These are phyloP conservation scores for Boletus edulis DNA, from an alignment of 768 basidiomycete genomes.

Conservation along the genomic window DNA sequence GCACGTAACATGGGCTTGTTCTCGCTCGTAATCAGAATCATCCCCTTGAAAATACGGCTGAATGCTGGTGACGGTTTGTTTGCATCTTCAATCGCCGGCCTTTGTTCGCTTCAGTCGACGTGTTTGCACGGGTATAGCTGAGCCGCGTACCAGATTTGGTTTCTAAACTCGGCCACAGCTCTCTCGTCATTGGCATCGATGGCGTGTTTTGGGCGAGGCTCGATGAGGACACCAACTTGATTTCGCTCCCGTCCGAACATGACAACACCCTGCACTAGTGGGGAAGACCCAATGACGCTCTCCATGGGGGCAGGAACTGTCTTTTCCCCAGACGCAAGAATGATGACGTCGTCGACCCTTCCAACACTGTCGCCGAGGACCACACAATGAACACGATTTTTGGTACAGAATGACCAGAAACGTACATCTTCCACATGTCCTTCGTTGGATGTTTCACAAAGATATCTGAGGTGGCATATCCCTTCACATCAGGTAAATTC, in stretches of 20 bases:
- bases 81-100: slow-evolving; percentile 41
- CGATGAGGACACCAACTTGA: slow-evolving; percentile 30
- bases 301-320: slow-evolving; percentile 34
- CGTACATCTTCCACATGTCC: slow-evolving; percentile 23
- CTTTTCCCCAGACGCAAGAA: slow-evolving; percentile 32
- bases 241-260: slow-evolving; percentile 32
- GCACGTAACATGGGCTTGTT: slow-evolving; percentile 39
- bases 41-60: slow-evolving; percentile 47
- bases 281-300: slow-evolving; percentile 10
- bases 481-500: slow-evolving; percentile 36
- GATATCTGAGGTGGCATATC: slow-evolving; percentile 41
- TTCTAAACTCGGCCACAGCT: slow-evolving; percentile 12
- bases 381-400: too few relatives aligned
- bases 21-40: slow-evolving; percentile 43
- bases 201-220: slow-evolving; percentile 17
- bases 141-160: slow-evolving; percentile 8
- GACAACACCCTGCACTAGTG: slow-evolving; percentile 18
- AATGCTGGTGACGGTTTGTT: slow-evolving; percentile 38
- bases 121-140: too few relatives aligned
- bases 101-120: slow-evolving; percentile 4
- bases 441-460: slow-evolving; percentile 44
- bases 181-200: slow-evolving; percentile 7
- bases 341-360: slow-evolving; percentile 33
- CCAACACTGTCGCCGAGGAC: slow-evolving; percentile 30
- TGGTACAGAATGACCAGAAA: neutral